Evolutionary conservation across 306 rosid genomes (phyloP).

Genomic region (Betula pendula): DNA sequence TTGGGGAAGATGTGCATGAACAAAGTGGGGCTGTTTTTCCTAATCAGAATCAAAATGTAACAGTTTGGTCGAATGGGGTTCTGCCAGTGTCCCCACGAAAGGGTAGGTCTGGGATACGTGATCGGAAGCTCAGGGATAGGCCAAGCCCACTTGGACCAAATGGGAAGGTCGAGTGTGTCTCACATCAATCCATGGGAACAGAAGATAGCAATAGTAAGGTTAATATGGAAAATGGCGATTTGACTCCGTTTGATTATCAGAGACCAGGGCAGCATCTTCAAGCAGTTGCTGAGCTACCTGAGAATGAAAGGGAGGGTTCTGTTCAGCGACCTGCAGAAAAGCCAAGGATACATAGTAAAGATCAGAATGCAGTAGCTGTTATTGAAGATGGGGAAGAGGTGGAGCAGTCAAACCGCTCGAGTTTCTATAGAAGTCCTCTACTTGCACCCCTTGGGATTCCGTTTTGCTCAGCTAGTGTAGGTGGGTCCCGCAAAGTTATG

Average conservation of each 20-base stretch:
- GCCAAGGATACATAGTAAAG: conserved; percentile 57
- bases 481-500: conserved; percentile 82
- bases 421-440: conserved; percentile 64
- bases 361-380: conserved; percentile 42
- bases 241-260: conserved; percentile 76
- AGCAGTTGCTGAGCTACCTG: conserved; percentile 78
- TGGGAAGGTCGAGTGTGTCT: conserved; percentile 68
- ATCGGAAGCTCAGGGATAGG: conserved; percentile 81
- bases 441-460: conserved; percentile 97
- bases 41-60: conserved; percentile 60
- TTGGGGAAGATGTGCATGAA: conserved; percentile 79
- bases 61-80: conserved; percentile 84
- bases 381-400: conserved; percentile 69
- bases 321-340: conserved; percentile 55
- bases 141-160: conserved; percentile 97
- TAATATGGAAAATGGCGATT: conserved; percentile 71
- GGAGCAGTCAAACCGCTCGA: conserved; percentile 51
- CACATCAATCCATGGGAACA: conserved; percentile 50
- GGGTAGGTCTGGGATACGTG: conserved; percentile 67
- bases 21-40: conserved; percentile 50
- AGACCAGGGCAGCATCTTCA: conserved; percentile 75
- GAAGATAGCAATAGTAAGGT: conserved; percentile 66
- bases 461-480: conserved; percentile 74
- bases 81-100: conserved; percentile 70
- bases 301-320: conserved; percentile 54